Base-by-base conservation (phyloP, 2,329 filamentous ascomycete genomes). In the Aspergillus unguis region DNA sequence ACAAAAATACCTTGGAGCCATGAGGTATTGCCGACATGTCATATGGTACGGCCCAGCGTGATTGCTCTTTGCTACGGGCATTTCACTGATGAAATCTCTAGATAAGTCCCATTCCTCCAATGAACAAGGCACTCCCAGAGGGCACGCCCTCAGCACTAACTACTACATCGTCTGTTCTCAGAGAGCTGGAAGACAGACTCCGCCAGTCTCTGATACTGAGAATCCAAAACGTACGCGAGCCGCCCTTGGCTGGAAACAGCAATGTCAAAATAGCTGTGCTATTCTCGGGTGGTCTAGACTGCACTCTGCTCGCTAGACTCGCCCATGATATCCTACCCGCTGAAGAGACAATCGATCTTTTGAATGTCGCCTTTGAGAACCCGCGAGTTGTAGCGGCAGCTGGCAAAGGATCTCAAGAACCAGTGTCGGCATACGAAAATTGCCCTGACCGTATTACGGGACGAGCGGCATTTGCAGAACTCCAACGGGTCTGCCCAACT, bases 301-400 rank as follows among this genome's bases (percentile, higher is more conserved):
- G 94, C 67, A 92, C 92, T 0, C 78, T 96, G 0, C 77, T 99
- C 44, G 92, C 92, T 25, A 83, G 91, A 40, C 73, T 97, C 26
- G 78, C 82, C 8, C 88, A 96, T 66, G 87, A 95, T 9, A 71
- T 95, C 2, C 68, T 97, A 2, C 87, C 88, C 0, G 10, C 66
- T 0, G 71, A 79, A 3, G 85, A 95, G 63, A 76, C 81, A 1
- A 85, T 99, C 55, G 94, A 97, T 65, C 78, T 99, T 6, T 80
- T 99, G 58, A 99, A 99, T 60, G 92, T 99, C 42, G 94, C 92
- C 0, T 99, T 99, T 64, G 90, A 99, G 70, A 99, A 99, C 59
- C 92, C 92, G 0, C 82, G 89, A 31, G 83, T 86, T 58, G 85
- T 80, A 54, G 84, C 59, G 61, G 83, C 75, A 11, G 71, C 82